Evolutionary conservation across 345 rosid species (phyloP).

Genomic region (Eucalyptus sp.): DNA sequence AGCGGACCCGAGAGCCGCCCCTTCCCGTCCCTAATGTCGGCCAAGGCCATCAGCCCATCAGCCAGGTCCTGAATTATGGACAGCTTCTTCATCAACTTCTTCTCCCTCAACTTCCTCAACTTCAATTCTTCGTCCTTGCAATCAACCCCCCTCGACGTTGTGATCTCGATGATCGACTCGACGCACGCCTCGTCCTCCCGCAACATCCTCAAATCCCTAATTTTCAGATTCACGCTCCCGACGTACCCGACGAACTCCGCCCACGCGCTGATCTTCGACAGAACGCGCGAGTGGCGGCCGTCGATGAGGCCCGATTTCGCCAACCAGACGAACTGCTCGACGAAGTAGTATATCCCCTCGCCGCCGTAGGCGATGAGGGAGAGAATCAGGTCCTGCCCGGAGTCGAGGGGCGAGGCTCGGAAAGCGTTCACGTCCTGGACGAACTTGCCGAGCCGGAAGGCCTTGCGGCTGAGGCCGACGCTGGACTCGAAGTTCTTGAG

Average conservation of each 20-base stretch:
- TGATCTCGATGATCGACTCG: constrained; percentile 34
- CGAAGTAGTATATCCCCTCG: constrained; percentile 74
- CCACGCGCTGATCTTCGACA: constrained; percentile 72
- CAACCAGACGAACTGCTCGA: constrained; percentile 83
- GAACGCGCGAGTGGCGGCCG: constrained; percentile 21
- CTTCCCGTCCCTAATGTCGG: constrained; percentile 62
- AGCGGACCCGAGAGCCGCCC: constrained; percentile 49
- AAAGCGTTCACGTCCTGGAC: constrained; percentile 76
- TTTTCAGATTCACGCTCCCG: constrained; percentile 56
- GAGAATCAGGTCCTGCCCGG: constrained; percentile 29
- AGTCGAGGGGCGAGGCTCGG: constrained; percentile 32
- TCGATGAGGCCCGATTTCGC: constrained; percentile 80
- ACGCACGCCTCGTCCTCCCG: constrained; percentile 38
- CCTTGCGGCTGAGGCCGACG: constrained; percentile 94
- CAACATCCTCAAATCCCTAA: constrained; percentile 62
- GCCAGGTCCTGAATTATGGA: constrained; percentile 81
- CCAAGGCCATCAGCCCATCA: constrained; percentile 71
- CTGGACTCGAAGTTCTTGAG: constrained; percentile 85
- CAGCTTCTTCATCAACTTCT: constrained; percentile 58
- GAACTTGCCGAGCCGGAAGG: constrained; percentile 89
- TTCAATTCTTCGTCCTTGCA: constrained; percentile 30
- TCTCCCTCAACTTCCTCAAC: constrained; percentile 49
- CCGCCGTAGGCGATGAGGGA: constrained; percentile 63
- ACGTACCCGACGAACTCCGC: constrained; percentile 65
- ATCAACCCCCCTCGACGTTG: constrained; percentile 33